phyloP scores from a whole-genome alignment of 2,329 filamentous ascomycete genomes.

The Diaporthe ampelina region DNA sequence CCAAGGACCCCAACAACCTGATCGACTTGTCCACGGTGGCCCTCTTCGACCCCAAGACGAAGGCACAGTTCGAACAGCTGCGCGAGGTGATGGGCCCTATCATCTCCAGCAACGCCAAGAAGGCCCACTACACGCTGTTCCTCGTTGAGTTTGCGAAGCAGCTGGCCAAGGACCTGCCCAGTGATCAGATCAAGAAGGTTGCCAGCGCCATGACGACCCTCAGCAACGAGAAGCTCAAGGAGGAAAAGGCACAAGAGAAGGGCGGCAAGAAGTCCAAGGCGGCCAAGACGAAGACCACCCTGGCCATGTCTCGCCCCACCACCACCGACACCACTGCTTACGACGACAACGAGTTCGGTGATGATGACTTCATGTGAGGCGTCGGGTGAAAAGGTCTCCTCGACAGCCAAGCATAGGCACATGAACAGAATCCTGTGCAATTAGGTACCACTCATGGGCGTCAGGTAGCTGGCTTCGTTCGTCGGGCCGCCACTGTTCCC shows the following conservation, averaged over 20 bases:
- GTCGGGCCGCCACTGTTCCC: background rate
- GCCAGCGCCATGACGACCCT: conserved; percentile 88
- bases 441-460: background rate
- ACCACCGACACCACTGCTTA: conserved; percentile 78
- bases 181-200: conserved; percentile 97
- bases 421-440: background rate
- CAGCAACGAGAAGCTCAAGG: conserved; percentile 98
- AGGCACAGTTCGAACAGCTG: conserved; percentile 86
- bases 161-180: conserved; percentile 87
- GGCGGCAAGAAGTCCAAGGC: conserved; percentile 97
- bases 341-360: conserved; percentile 84
- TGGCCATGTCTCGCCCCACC: conserved; percentile 75
- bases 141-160: conserved; percentile 92
- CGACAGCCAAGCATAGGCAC: conserved; percentile 10
- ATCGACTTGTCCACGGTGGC: conserved; percentile 85
- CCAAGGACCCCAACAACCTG: conserved; percentile 80
- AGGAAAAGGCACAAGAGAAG: conserved; percentile 96
- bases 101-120: conserved; percentile 81
- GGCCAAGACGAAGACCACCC: conserved; percentile 90
- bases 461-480: background rate
- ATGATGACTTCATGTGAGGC: conserved; percentile 61
- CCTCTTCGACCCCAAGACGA: conserved; percentile 91
- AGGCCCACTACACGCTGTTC: conserved; percentile 91
- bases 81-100: conserved; percentile 85
- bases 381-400: background rate